Conservation (phyloP, 305 asterid genomes). For the Nicotiana rustica region DNA sequence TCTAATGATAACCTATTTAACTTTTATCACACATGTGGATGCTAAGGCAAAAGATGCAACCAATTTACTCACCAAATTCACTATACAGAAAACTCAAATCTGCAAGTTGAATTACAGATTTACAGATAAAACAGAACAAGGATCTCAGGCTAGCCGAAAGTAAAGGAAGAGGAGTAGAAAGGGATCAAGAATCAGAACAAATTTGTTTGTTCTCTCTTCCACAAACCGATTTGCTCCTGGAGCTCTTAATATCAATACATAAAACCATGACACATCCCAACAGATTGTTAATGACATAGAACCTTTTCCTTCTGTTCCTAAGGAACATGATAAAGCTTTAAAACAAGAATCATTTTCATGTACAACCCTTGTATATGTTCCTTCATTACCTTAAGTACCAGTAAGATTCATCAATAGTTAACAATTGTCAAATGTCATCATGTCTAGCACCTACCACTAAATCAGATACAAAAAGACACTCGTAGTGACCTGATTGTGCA, state of each 20-base stretch:
- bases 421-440: neutral
- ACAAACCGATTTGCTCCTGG: neutral
- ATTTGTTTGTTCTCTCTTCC: slow-evolving; percentile 5
- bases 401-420: slow-evolving; percentile 12
- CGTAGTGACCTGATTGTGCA: neutral
- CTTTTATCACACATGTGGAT: neutral
- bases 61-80: neutral
- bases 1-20: slow-evolving; percentile 1
- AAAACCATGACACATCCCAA: slow-evolving; percentile 4
- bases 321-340: slow-evolving; percentile 20
- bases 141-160: slow-evolving; percentile 5
- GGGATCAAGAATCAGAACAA: slow-evolving; percentile 3
- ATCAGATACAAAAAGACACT: neutral
- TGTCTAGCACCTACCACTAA: neutral
- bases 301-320: neutral
- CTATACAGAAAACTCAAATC: slow-evolving; percentile 8
- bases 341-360: neutral
- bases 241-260: neutral
- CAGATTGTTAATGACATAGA: neutral
- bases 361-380: neutral
- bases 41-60: slow-evolving; percentile 1
- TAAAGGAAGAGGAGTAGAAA: neutral
- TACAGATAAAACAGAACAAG: slow-evolving; percentile 8
- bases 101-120: slow-evolving; percentile 9
- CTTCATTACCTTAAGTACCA: slow-evolving; percentile 23